A percentile compares a stretch with the other conserved stretches of the same genome.
phyloP scores from a whole-genome alignment of 805 yeast species.

The Saccharomycopsis sp. region DNA sequence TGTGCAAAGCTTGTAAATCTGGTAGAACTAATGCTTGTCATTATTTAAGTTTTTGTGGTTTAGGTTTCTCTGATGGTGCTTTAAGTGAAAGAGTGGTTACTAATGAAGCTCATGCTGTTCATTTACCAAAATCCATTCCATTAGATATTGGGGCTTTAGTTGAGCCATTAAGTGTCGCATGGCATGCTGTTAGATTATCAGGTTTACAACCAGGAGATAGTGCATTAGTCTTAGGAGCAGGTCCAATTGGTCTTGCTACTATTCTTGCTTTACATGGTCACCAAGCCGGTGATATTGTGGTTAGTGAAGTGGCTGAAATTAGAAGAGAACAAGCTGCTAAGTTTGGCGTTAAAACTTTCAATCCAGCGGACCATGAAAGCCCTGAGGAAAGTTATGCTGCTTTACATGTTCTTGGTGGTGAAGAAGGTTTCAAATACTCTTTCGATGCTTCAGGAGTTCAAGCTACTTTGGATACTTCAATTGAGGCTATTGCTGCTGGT shows the following conservation, averaged over 20 bases:
- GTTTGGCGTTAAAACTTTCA: conserved; percentile 27
- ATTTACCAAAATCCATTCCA: conserved; percentile 32
- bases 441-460: conserved; percentile 49
- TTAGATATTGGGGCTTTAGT: conserved; percentile 40
- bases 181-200: conserved; percentile 43
- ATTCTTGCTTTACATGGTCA: conserved; percentile 41
- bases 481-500: conserved; percentile 38
- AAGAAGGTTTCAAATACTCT: conserved; percentile 37
- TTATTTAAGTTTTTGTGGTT: conserved; percentile 38
- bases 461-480: conserved; percentile 40
- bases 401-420: conserved; percentile 30
- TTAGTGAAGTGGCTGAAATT: conserved; percentile 38
- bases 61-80: conserved; percentile 49
- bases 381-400: conserved; percentile 30
- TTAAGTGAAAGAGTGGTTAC: conserved; percentile 39
- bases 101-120: conserved; percentile 29
- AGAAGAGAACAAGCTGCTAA: conserved; percentile 30
- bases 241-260: conserved; percentile 44
- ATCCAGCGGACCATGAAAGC: conserved; percentile 32
- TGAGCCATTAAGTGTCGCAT: conserved; percentile 50
- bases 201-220: conserved; percentile 32
- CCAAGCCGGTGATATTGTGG: conserved; percentile 33
- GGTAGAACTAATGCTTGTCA: conserved; percentile 46
- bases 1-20: conserved; percentile 39
- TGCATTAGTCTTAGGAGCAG: conserved; percentile 42